Conservation (phyloP, 345 rosid species). For the Melaleuca quinquenervia region DNA sequence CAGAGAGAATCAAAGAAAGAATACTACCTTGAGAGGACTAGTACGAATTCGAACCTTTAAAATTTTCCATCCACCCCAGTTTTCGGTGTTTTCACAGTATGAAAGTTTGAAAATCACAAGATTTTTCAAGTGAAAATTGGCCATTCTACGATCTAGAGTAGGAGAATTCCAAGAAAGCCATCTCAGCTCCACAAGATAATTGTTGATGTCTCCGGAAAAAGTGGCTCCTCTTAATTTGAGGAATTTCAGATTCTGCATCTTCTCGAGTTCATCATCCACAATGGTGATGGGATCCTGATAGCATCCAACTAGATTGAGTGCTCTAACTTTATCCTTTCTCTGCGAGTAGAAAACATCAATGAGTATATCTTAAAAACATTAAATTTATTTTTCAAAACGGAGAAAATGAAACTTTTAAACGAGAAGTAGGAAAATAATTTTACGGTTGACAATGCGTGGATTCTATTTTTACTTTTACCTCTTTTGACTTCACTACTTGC, state of each 20-base stretch:
- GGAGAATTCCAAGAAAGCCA: neutral
- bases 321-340: neutral
- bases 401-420: neutral
- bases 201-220: neutral
- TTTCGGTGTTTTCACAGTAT: neutral
- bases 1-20: neutral
- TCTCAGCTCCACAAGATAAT: neutral
- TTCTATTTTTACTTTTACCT: neutral
- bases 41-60: neutral
- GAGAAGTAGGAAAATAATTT: rapidly evolving
- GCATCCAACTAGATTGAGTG: neutral
- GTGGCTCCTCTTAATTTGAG: neutral
- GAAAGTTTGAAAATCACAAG: neutral
- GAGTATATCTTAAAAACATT: neutral
- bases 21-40: neutral
- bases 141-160: neutral
- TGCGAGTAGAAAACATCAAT: neutral
- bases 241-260: neutral
- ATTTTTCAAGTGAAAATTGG: neutral
- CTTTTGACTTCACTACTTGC: neutral
- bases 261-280: neutral
- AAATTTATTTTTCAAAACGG: neutral
- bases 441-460: neutral
- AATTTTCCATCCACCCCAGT: neutral
- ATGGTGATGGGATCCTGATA: rapidly evolving